A percentile compares a stretch with the other conserved stretches of the same genome.
Evolutionary conservation across 257 asterid genomes (phyloP).

Genomic region (Solanum corneliomulleri): DNA sequence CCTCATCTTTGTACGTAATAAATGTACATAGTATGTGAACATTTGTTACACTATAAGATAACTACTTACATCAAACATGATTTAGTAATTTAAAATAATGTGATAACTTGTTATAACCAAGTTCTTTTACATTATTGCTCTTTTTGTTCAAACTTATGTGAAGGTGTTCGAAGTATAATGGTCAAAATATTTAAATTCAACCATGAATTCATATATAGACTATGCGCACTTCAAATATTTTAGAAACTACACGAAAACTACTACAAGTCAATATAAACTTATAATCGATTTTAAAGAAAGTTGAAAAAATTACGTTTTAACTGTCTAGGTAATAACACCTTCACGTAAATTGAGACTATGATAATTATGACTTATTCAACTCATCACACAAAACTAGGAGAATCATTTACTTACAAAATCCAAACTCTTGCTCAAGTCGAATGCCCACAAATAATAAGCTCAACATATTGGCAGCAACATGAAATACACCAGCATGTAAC

Average conservation of each 20-base stretch:
- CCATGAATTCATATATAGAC: background rate
- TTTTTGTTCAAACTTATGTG: background rate
- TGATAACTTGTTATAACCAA: background rate
- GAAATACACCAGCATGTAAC: conserved; percentile 40
- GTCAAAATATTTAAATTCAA: background rate
- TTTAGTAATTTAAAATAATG: background rate
- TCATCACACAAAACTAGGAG: background rate
- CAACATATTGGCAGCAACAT: conserved; percentile 37
- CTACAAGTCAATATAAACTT: background rate
- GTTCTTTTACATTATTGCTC: background rate
- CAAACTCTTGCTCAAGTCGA: conserved; percentile 42
- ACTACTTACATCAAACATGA: background rate
- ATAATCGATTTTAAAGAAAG: no score
- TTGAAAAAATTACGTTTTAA: background rate
- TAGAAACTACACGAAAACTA: background rate
- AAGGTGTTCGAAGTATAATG: background rate
- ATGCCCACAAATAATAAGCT: conserved; percentile 32
- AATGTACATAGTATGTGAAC: background rate
- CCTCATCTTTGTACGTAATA: no score
- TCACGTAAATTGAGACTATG: background rate
- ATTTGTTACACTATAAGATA: background rate
- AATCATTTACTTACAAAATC: conserved; percentile 20
- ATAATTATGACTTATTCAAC: background rate
- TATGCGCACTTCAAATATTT: background rate
- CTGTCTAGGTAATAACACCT: background rate